Conservation (phyloP, 192 early-diverging fungal species). For the Coemansia sp. region DNA sequence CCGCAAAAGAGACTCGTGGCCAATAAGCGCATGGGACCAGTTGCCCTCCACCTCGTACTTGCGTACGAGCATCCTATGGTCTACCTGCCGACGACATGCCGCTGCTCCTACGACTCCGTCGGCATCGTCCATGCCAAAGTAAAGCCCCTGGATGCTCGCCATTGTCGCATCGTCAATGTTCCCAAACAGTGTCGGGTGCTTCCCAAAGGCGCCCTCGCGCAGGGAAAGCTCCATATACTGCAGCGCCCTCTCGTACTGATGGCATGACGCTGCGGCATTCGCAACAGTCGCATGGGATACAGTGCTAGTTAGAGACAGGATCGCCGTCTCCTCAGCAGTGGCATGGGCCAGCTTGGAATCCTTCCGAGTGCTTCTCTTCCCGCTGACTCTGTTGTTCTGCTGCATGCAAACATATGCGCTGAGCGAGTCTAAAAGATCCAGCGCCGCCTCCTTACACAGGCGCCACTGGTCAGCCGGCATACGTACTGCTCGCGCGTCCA, state of each 20-base stretch:
- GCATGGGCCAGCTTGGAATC: constrained; percentile 20
- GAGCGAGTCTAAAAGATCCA: constrained; percentile 42
- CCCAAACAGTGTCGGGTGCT: constrained; percentile 32
- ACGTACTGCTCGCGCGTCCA: neutral
- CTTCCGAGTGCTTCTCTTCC: constrained; percentile 30
- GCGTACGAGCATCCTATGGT: constrained; percentile 32
- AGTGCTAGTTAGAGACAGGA: constrained; percentile 16
- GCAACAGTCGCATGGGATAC: constrained; percentile 27
- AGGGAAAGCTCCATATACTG: constrained; percentile 34
- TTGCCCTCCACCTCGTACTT: constrained; percentile 54
- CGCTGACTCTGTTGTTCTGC: constrained; percentile 19
- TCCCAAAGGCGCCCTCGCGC: constrained; percentile 26
- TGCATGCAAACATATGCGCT: constrained; percentile 32
- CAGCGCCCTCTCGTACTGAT: constrained; percentile 48
- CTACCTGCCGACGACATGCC: constrained; percentile 33
- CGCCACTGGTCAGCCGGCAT: constrained; percentile 42
- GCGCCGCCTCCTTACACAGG: constrained; percentile 34
- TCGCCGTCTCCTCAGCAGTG: constrained; percentile 27
- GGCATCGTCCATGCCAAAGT: constrained; percentile 46
- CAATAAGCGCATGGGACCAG: constrained; percentile 56
- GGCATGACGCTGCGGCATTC: constrained; percentile 30
- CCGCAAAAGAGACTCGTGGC: constrained; percentile 49
- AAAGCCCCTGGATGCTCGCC: constrained; percentile 44
- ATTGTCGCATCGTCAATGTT: constrained; percentile 38
- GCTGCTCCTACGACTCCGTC: constrained; percentile 51